Conservation (phyloP, 768 basidiomycete species). For the Pleurotus tuoliensis region DNA sequence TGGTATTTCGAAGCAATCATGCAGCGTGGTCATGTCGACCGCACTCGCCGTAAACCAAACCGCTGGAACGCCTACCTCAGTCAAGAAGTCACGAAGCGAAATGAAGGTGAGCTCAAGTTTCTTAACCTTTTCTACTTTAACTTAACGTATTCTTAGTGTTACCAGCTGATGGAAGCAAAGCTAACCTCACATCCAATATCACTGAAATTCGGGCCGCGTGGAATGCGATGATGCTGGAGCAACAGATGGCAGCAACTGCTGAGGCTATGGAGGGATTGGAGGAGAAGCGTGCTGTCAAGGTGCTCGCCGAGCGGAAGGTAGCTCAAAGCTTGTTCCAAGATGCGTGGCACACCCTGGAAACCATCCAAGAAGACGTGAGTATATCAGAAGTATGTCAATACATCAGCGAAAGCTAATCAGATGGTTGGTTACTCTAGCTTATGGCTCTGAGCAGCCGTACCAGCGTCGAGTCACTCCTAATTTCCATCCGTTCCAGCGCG, state of each 20-base stretch:
- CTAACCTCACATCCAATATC: no score
- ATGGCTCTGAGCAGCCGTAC: no score
- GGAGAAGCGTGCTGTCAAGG: neutral
- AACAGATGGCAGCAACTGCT: slow-evolving; percentile 1
- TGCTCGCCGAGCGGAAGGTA: neutral
- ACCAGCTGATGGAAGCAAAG: no score
- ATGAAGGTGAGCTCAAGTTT: no score
- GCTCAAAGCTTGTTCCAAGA: slow-evolving; percentile 2
- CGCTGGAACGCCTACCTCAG: no score
- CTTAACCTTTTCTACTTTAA: no score
- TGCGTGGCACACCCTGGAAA: neutral
- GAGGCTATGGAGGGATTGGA: neutral
- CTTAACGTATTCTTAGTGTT: no score
- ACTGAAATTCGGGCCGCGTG: slow-evolving; percentile 6
- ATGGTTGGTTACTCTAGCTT: slow-evolving; percentile 1
- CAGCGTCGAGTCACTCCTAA: slow-evolving; percentile 6
- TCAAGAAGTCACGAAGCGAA: no score
- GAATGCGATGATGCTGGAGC: slow-evolving; percentile 6
- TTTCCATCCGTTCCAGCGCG: neutral
- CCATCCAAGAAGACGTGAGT: slow-evolving; percentile 7
- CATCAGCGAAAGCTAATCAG: neutral
- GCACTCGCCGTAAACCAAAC: no score
- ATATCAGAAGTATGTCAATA: no score
- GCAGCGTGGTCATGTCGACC: neutral
- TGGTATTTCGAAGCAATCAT: neutral